These are phyloP conservation scores for Kalmusia sp. DNA, from an alignment of 2,329 filamentous ascomycete genomes.

Conservation along the genomic window DNA sequence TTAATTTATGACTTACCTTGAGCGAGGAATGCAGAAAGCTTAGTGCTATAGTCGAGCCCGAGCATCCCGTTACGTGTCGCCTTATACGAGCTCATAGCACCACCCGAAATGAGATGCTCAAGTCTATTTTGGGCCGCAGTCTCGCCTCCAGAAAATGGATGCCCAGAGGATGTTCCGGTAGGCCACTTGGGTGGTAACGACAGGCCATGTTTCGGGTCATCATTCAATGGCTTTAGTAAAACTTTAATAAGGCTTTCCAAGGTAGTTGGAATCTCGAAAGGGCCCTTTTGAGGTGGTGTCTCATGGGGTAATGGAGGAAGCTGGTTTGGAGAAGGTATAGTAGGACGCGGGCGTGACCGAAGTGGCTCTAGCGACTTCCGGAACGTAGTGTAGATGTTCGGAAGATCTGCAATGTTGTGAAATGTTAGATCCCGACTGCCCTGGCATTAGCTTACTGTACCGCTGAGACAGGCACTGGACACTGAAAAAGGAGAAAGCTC, in stretches of 20 bases:
- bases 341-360: conserved; percentile 66
- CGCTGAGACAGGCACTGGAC: not conserved
- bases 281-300: conserved; percentile 65
- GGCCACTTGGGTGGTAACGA: conserved; percentile 62
- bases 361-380: conserved; percentile 77
- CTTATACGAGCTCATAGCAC: conserved; percentile 70
- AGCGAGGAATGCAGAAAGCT: conserved; percentile 75
- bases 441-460: not conserved
- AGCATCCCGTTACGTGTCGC: conserved; percentile 74
- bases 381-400: conserved; percentile 78
- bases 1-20: conserved; percentile 51
- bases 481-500: conserved; percentile 42
- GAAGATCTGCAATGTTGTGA: conserved; percentile 64
- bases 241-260: conserved; percentile 61
- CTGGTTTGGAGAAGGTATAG: conserved; percentile 61
- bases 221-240: conserved; percentile 65
- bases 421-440: conserved; percentile 66
- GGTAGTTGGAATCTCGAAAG: conserved; percentile 68
- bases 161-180: conserved; percentile 61
- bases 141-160: conserved; percentile 75
- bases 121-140: conserved; percentile 65
- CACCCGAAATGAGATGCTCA: conserved; percentile 65
- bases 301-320: conserved; percentile 66
- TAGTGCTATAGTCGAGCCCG: conserved; percentile 75
- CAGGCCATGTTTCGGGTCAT: conserved; percentile 53